A percentile compares a stretch with the other conserved stretches of the same genome.
Conservation (phyloP, 805 yeast genomes). For the Millerozyma miso region DNA sequence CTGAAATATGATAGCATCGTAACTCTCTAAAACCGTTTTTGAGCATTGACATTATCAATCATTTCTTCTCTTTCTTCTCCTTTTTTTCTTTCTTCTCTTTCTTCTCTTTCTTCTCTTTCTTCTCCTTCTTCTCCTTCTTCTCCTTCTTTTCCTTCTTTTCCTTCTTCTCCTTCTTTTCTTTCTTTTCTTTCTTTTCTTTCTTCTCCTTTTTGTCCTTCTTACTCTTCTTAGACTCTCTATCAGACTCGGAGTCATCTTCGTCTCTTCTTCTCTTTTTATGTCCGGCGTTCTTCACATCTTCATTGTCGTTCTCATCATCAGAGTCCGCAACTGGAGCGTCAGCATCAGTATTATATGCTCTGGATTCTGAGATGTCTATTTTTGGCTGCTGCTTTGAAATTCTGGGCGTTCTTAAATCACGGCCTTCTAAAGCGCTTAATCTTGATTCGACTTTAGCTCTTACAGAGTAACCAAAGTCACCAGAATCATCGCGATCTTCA, state of each 20-base stretch:
- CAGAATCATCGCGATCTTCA: slow-evolving; percentile 94
- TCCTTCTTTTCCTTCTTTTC: slow-evolving; percentile 24
- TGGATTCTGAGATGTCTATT: slow-evolving; percentile 78
- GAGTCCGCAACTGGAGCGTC: slow-evolving; percentile 54
- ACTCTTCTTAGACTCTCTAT: slow-evolving; percentile 24
- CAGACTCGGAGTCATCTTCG: slow-evolving; percentile 18
- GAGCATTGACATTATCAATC: slow-evolving; percentile 18
- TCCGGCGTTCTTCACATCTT: slow-evolving; percentile 28
- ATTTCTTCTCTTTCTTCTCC: slow-evolving; percentile 24
- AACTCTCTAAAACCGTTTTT: no score
- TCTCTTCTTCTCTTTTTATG: slow-evolving; percentile 23
- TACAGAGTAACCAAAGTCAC: slow-evolving; percentile 86
- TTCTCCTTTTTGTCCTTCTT: slow-evolving; percentile 22
- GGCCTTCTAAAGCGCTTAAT: slow-evolving; percentile 92
- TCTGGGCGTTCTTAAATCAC: slow-evolving; percentile 87
- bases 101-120: slow-evolving; percentile 6
- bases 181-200: slow-evolving; percentile 20
- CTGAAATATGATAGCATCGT: no score
- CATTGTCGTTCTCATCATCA: slow-evolving; percentile 29
- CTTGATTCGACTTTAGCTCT: slow-evolving; percentile 93
- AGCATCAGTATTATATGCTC: slow-evolving; percentile 93
- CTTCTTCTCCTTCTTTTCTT: slow-evolving; percentile 22
- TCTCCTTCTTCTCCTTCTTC: slow-evolving; percentile 7
- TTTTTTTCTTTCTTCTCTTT: slow-evolving; percentile 11
- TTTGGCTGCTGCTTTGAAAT: slow-evolving; percentile 79